phyloP scores from a whole-genome alignment of 225 moss, liverwort and hornwort species.

The Ulota crispa region DNA sequence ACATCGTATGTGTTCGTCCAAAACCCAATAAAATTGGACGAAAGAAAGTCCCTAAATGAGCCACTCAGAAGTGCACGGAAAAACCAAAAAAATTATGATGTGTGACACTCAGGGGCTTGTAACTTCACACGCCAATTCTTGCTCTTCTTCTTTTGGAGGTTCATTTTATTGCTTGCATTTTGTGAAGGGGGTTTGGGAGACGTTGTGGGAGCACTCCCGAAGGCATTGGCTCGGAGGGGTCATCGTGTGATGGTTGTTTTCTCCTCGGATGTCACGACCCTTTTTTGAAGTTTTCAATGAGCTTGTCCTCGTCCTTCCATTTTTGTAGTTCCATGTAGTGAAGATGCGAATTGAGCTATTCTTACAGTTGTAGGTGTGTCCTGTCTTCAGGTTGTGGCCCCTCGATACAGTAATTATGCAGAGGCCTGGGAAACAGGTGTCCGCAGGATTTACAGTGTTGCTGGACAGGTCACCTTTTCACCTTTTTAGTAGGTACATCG shows the following conservation, averaged over 20 bases:
- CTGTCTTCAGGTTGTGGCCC: constrained; percentile 63
- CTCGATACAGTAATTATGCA: constrained; percentile 74
- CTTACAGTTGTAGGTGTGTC: neutral
- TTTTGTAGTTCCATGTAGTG: neutral
- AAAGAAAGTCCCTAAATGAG: neutral
- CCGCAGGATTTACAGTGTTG: constrained; percentile 66
- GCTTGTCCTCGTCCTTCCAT: neutral
- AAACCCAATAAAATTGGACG: neutral
- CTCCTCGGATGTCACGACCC: neutral
- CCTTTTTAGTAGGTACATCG: neutral
- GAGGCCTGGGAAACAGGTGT: constrained; percentile 85
- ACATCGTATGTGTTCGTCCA: neutral
- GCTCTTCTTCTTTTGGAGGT: neutral
- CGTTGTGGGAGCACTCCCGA: constrained; percentile 84
- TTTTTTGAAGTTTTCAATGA: neutral
- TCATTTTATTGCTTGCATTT: constrained; percentile 7
- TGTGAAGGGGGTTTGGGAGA: constrained; percentile 81
- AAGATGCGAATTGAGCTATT: neutral
- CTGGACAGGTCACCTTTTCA: constrained; percentile 57
- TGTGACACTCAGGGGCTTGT: neutral
- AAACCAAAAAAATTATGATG: neutral
- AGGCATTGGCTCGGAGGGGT: constrained; percentile 78
- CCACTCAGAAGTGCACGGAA: neutral
- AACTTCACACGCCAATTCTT: neutral
- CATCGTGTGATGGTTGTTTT: constrained; percentile 75